Evolutionary conservation across 2,329 filamentous ascomycete genomes (phyloP), one percentile per base, ranked within the genome.

Genomic region (Apiospora koreana): DNA sequence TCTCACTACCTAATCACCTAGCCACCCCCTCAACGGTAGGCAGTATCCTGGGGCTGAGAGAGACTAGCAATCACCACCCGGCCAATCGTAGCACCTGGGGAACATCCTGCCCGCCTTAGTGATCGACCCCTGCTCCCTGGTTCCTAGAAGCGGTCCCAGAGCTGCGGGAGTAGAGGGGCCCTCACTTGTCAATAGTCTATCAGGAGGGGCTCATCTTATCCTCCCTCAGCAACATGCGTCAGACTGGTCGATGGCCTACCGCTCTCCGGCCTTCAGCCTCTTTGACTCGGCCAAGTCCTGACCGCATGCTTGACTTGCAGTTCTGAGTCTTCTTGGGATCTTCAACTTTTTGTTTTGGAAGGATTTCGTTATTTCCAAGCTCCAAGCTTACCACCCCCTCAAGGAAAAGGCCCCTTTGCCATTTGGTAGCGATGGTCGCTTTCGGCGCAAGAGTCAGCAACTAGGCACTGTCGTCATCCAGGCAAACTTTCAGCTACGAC

Each of bases 191-290:
- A 62, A 62, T 62, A 62, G 54, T 38, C 54, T 35, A 62, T 62
- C 54, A 62, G 18, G 54, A 62, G 54, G 54, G 54, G 54, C 54
- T 62, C 54, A 62, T 38, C 54, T 62, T 62, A 62, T 62, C 54
- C 54, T 62, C 54, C 54, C 54, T 62, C 54, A 62, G 54, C 54
- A 18, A 21, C 54, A 38, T 62, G 54, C 54, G 9, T 62, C 54
- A n/a, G 54, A 62, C 18, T 62, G 54, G 54, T 28, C 1, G 31
- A 62, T 62, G 54, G 54, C 54, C 54, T 38, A 38, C 54, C 54
- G 18, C 54, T 38, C 54, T 38, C 54, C 54, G 21, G 54, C 28
- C 54, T 62, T 62, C 54, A 38, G 54, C 54, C 54, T 62, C 28
- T 62, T 35, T 62, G 35, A 31, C 54, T 62, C 21, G 21, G 54